Base-by-base conservation (phyloP, 768 basidiomycete genomes). In the Boletus insuetus region DNA sequence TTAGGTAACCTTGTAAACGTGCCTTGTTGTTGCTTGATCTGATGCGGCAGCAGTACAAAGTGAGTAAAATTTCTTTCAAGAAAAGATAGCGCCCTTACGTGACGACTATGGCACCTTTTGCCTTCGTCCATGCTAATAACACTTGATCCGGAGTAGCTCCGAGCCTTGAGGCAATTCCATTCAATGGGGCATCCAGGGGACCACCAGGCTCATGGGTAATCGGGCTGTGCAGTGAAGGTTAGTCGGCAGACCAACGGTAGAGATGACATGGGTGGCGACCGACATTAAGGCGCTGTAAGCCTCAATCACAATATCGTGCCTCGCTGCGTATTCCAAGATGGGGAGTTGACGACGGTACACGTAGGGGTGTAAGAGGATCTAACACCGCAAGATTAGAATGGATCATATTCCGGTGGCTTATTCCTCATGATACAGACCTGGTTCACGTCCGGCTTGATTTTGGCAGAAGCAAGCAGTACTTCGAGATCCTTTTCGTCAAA, bases 361-460 rank as follows among this genome's bases (percentile, higher is more conserved):
- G 66, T 91, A 91, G 3, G 89, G 89, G 62, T 91, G 86, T 9
- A 91, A 71, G 14, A 75, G 71, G 58, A 89, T 88, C 85, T 88
- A 51, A 41, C 31, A 38, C 9, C 34, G 22, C 6, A 51, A 54
- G 31, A 44, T 55, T 46, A 58, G 31, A 45, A n/a, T 17, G 1
- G 35, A 24, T 37, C 9, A 10, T 12, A 20, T 45, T 35, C n/a
- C 12, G 13, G 39, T 7, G 13, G 17, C 9, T 16, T 26, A n/a
- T 9, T 26, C 14, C 37, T 29, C 29, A 19, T 16, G 13, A 53
- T 26, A 61, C 69, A 26, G 19, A 82, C 86, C 74, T 90, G 88
- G 69, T 89, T 90, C 10, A 80, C 84, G 2, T 75, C 83, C 0
- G 86, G 87, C 59, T 78, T 80, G 59, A 86, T 70, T 64, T 85